Evolutionary conservation across 352 stramenopile species (phyloP).

Genomic region (Phytopythium boreale): DNA sequence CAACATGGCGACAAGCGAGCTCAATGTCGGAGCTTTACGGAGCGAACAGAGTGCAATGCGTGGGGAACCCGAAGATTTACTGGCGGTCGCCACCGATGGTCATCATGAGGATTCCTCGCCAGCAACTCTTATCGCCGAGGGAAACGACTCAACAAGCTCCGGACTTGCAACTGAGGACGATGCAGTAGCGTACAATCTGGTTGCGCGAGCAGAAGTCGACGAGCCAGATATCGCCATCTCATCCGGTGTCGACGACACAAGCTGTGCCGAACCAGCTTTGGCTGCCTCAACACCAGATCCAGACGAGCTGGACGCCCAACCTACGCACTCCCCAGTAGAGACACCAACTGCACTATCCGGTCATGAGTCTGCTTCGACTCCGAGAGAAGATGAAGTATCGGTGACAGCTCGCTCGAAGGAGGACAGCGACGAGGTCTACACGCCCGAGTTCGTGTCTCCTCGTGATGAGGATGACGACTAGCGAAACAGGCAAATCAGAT

Average conservation of each 20-base stretch:
- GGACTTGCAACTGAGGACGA: background rate
- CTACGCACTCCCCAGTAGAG: background rate
- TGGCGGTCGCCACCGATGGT: no score
- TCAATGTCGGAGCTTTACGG: background rate
- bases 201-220: background rate
- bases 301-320: background rate
- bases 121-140: background rate
- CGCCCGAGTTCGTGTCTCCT: constrained; percentile 1
- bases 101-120: no score
- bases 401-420: background rate
- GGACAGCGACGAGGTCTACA: constrained; percentile 2
- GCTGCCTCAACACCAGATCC: background rate
- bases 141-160: background rate
- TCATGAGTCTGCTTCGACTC: background rate
- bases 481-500: background rate
- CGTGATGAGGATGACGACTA: constrained; percentile 2
- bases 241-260: background rate
- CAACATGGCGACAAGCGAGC: background rate
- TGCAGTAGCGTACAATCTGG: no score
- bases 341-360: background rate
- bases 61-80: no score
- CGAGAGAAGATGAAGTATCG: background rate
- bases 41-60: no score
- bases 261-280: no score
- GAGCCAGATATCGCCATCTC: background rate